Evolutionary conservation across 108 stramenopile genomes (phyloP), one percentile per base, ranked within the genome.

Genomic region (Cyclotella choctawhatcheeana): DNA sequence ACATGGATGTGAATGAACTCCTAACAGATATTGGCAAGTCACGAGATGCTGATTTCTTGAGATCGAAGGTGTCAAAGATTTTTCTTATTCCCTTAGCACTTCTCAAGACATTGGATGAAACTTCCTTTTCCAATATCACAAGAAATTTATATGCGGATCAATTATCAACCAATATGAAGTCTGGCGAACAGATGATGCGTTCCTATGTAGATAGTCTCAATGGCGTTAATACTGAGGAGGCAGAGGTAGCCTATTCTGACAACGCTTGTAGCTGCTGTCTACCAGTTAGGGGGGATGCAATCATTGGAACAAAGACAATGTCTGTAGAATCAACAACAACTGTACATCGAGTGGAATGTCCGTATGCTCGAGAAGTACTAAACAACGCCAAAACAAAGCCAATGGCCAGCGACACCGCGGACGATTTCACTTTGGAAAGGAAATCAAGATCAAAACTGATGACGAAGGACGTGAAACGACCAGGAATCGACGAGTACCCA

Each of bases 251-350:
- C 18, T 91, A 92, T 66, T 80, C 86, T 21, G 93, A 94, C 48
- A 84, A 87, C 56, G 51, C 90, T 8, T 94, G 93, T 61, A 59
- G 59, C 20, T 61, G 75, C 50, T 94, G 93, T 66, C 76, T 94
- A 5, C 93, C 93, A 14, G 80, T 94, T 17, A 71, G 77, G 33
- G 93, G 89, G 10, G 93, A 94, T 64, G 83, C 84, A 10, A 94
- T 94, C 63, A 65, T 94, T 29, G 93, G 93, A 44, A 94, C 91
- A 13, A 76, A 73, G 54, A 24, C 44, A 7, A 59, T 51, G 31
- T 31, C 63, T 44, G 48, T 48, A 10, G 89, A 87, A 16, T 72
- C 76, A 27, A 71, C 75, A 25, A 79, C 86, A 29, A 91, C 73
- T 10, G 88, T 91, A 17, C 93, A 94, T 66, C 69, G 93, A 48